Evolutionary conservation across 1,284 basidiomycete genomes (phyloP), one percentile per base, ranked within the genome.

Genomic region (Mycosarcoma mackinlayi): DNA sequence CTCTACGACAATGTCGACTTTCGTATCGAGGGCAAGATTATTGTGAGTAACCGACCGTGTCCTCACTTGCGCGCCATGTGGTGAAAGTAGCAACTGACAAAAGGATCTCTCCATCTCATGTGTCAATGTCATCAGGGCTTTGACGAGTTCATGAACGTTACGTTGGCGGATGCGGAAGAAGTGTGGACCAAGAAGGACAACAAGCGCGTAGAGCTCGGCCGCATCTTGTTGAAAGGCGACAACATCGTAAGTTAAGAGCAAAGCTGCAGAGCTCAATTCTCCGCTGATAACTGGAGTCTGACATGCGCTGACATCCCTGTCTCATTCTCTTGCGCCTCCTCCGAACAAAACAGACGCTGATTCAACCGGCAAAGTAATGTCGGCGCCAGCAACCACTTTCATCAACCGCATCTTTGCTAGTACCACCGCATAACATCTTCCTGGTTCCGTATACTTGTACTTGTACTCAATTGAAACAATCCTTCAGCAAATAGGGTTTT

Each of bases 131-230:
- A n/a, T n/a, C 40, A 68, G 95, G 96, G 96, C 21, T 98, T 98
- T 80, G 96, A 99, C 83, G 96, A 99, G 84, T 99, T 98, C 85
- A 99, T 99, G 96, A 99, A 99, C 83, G 86, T 99, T 19, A 93
- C 97, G 21, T 86, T 97, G n/a, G 94, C 97, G 78, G 93, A 98
- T 65, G 93, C 95, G 35, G 88, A 89, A 61, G 96, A 98, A 84
- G 91, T 98, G 7, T 95, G 89, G 82, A 63, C 64, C 19, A 73
- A 70, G 42, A 65, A 76, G 40, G 76, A 65, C 40, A 72, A 73
- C 50, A 75, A 72, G 48, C 63, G 73, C n/a, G 68, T 70, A 49
- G 66, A 75, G 44, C 72, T 79, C 23, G 80, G 77, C 9, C 73
- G 76, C 19, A 71, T 79, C 46, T 48, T 79, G 55, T 59, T 79